phyloP scores from a whole-genome alignment of 106 monocot species.

The Platanthera zijinensis region DNA sequence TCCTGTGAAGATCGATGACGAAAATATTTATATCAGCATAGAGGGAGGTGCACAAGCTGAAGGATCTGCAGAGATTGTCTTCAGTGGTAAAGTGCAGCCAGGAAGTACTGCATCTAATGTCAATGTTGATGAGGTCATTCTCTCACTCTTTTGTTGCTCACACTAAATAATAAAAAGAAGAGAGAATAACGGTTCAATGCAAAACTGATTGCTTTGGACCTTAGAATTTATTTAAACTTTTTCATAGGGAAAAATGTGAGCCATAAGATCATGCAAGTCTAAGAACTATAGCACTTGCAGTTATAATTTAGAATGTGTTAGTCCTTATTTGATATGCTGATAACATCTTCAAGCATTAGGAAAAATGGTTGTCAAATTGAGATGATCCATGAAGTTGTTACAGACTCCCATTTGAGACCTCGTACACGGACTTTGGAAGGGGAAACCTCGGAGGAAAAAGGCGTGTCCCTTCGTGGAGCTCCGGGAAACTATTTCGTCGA shows the following conservation, averaged over 20 bases:
- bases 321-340: background rate
- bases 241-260: background rate
- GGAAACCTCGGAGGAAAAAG: no score
- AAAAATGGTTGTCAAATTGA: no score
- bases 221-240: background rate
- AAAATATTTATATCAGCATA: constrained; percentile 79
- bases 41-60: constrained; percentile 19
- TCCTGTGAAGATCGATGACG: constrained; percentile 59
- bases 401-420: no score
- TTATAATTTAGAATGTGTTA: background rate
- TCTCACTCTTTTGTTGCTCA: background rate
- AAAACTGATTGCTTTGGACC: background rate
- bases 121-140: constrained; percentile 82
- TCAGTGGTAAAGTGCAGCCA: constrained; percentile 86
- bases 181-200: background rate
- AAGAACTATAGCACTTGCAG: background rate
- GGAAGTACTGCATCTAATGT: constrained; percentile 85
- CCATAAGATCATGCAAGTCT: background rate
- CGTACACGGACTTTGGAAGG: no score
- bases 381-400: no score
- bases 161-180: background rate
- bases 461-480: no score
- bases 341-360: background rate
- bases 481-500: no score
- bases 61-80: constrained; percentile 88